Evolutionary conservation across 2,329 filamentous ascomycete species (phyloP).

Genomic region (Talaromyces islandicus): DNA sequence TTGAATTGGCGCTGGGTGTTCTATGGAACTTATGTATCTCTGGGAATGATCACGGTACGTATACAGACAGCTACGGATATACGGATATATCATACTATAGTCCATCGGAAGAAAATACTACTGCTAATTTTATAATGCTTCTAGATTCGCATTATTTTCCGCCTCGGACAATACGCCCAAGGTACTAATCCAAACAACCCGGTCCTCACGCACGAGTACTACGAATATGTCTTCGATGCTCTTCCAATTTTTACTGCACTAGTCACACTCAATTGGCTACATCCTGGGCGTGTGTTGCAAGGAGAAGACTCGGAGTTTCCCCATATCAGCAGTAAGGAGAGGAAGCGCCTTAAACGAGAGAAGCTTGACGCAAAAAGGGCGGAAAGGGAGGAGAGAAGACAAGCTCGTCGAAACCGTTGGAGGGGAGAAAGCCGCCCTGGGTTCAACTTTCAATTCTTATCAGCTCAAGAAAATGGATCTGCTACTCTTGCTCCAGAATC

Average conservation of each 20-base stretch:
- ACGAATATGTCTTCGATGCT: constrained; percentile 48
- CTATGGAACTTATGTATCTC: constrained; percentile 34
- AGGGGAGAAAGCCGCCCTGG: background rate
- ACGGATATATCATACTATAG: too few species aligned
- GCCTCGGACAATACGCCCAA: constrained; percentile 53
- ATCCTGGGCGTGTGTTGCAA: constrained; percentile 43
- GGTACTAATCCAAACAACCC: constrained; percentile 53
- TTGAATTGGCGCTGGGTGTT: constrained; percentile 22
- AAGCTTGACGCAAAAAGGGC: constrained; percentile 26
- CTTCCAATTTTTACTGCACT: constrained; percentile 50
- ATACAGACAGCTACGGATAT: too few species aligned
- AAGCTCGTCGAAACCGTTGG: background rate
- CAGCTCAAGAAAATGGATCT: background rate
- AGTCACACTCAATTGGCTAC: constrained; percentile 37
- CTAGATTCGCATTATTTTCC: constrained; percentile 54
- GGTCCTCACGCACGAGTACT: constrained; percentile 53
- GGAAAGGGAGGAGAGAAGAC: background rate
- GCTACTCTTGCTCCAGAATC: background rate
- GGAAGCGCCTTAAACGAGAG: constrained; percentile 35
- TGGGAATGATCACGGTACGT: constrained; percentile 38
- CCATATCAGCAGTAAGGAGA: constrained; percentile 35
- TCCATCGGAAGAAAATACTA: too few species aligned
- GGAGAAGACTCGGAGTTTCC: constrained; percentile 45
- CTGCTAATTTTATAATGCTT: too few species aligned
- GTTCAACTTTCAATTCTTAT: background rate